Percentiles rank a stretch among this genome's conserved stretches.
These are phyloP conservation scores for Boletus subparvulus DNA, from an alignment of 768 basidiomycete genomes.

Conservation along the genomic window DNA sequence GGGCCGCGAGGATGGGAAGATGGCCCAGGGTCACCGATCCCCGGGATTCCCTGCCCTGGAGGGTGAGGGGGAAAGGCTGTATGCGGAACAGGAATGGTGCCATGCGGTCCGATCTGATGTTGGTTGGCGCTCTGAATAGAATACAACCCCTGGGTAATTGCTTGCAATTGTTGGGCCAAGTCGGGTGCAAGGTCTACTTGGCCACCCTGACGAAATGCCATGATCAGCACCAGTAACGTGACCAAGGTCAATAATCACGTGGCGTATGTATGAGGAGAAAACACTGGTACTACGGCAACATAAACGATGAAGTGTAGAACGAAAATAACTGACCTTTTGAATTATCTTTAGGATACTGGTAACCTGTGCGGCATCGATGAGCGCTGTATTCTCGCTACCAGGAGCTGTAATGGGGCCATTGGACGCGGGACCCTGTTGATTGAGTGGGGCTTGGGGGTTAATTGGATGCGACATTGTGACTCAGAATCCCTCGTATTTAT, in stretches of 20 bases:
- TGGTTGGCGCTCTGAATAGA: constrained; percentile 28
- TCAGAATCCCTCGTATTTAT: constrained; percentile 1
- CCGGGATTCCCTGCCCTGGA: constrained; percentile 43
- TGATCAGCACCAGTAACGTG: constrained; percentile 15
- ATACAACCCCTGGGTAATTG: constrained; percentile 47
- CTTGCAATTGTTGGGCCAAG: constrained; percentile 57
- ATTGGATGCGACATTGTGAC: constrained; percentile 14
- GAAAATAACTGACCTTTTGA: constrained; percentile 46
- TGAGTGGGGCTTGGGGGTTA: constrained; percentile 13
- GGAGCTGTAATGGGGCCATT: constrained; percentile 9
- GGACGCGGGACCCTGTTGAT: constrained; percentile 10
- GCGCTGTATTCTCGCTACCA: constrained; percentile 2
- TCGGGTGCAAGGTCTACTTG: constrained; percentile 59
- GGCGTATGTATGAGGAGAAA: constrained; percentile 8
- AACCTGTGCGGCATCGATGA: constrained; percentile 56
- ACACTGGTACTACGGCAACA: background rate
- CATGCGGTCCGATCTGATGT: constrained; percentile 29
- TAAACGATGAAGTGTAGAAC: background rate
- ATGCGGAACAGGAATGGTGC: constrained; percentile 41
- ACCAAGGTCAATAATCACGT: constrained; percentile 27
- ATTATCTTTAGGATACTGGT: constrained; percentile 60
- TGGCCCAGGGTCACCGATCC: constrained; percentile 67
- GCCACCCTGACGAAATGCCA: constrained; percentile 35
- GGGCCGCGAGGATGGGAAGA: constrained; percentile 71
- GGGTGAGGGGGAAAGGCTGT: constrained; percentile 24